Evolutionary conservation across 495 filamentous ascomycete genomes (phyloP).

Genomic region (Penicillium crystallinum): DNA sequence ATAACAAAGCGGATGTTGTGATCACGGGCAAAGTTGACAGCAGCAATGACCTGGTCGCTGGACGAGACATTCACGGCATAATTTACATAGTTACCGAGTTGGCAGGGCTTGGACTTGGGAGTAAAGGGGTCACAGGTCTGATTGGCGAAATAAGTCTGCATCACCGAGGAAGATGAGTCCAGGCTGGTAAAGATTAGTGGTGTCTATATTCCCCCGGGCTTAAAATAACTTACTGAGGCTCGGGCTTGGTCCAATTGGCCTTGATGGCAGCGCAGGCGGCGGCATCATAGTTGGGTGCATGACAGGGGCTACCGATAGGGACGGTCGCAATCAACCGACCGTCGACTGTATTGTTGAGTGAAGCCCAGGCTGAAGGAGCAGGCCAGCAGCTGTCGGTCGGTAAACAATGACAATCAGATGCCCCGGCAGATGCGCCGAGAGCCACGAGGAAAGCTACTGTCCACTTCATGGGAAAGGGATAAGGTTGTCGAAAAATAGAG

Average conservation of each 20-base stretch:
- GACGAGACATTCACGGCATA: slow-evolving; percentile 48
- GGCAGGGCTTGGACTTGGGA: slow-evolving; percentile 41
- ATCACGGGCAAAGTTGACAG: slow-evolving; percentile 48
- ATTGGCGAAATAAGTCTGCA: slow-evolving; percentile 41
- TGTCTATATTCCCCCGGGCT: neutral
- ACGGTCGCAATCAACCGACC: slow-evolving; percentile 40
- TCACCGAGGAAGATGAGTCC: slow-evolving; percentile 36
- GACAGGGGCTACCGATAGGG: slow-evolving; percentile 40
- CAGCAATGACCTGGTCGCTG: slow-evolving; percentile 27
- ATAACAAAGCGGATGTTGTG: slow-evolving; percentile 61
- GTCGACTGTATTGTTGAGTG: slow-evolving; percentile 33
- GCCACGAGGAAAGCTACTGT: slow-evolving; percentile 16
- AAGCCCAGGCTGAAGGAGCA: slow-evolving; percentile 27
- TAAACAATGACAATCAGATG: slow-evolving; percentile 17
- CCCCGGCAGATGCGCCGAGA: slow-evolving; percentile 15
- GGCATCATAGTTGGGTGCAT: slow-evolving; percentile 34
- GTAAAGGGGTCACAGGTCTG: slow-evolving; percentile 54
- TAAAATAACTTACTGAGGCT: slow-evolving; percentile 20
- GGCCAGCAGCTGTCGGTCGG: slow-evolving; percentile 41
- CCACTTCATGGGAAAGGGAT: slow-evolving; percentile 28
- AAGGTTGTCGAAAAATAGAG: slow-evolving; percentile 1
- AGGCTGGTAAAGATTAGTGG: slow-evolving; percentile 13
- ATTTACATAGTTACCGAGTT: slow-evolving; percentile 52
- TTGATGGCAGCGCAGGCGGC: slow-evolving; percentile 22
- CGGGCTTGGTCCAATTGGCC: slow-evolving; percentile 19